Evolutionary conservation across 768 basidiomycete species (phyloP).

Genomic region (Infundibulicybe gibba): DNA sequence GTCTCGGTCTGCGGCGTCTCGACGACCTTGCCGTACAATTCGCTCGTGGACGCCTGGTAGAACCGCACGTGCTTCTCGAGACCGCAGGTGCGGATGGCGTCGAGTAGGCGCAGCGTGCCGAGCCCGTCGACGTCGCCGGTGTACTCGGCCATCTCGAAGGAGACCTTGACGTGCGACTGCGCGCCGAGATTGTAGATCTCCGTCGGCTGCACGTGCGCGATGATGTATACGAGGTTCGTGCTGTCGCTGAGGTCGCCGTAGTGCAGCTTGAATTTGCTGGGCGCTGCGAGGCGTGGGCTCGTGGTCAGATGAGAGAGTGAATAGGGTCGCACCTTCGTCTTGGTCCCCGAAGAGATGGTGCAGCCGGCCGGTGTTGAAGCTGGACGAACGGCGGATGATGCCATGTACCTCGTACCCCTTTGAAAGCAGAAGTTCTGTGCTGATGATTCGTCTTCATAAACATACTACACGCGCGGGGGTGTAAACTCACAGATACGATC

Average conservation of each 20-base stretch:
- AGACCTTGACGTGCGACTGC: conserved; percentile 98
- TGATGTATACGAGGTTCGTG: conserved; percentile 95
- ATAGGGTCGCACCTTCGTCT: conserved; percentile 69
- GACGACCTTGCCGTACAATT: conserved; percentile 95
- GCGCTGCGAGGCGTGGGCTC: too few species aligned
- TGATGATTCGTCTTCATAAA: conserved; percentile 20
- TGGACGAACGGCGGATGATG: conserved; percentile 95
- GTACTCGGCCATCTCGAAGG: conserved; percentile 99
- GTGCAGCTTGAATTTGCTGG: conserved; percentile 65
- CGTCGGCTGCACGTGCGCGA: conserved; percentile 90
- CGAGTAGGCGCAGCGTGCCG: conserved; percentile 92
- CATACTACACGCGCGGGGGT: neutral
- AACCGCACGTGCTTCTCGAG: conserved; percentile 91
- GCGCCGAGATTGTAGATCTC: conserved; percentile 99
- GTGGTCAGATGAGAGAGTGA: too few species aligned
- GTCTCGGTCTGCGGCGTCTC: conserved; percentile 95
- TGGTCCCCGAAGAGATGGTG: conserved; percentile 92
- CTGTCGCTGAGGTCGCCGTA: conserved; percentile 94
- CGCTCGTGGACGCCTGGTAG: conserved; percentile 97
- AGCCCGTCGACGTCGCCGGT: conserved; percentile 96
- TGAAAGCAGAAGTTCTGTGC: conserved; percentile 77
- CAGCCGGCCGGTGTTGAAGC: conserved; percentile 95
- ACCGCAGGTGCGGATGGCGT: conserved; percentile 94
- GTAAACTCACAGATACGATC: conserved; percentile 82
- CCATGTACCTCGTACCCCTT: conserved; percentile 96